Percentiles rank a stretch among this genome's conserved stretches.
Evolutionary conservation across 1,284 basidiomycete genomes (phyloP).

Genomic region (Marasmius fiardii): DNA sequence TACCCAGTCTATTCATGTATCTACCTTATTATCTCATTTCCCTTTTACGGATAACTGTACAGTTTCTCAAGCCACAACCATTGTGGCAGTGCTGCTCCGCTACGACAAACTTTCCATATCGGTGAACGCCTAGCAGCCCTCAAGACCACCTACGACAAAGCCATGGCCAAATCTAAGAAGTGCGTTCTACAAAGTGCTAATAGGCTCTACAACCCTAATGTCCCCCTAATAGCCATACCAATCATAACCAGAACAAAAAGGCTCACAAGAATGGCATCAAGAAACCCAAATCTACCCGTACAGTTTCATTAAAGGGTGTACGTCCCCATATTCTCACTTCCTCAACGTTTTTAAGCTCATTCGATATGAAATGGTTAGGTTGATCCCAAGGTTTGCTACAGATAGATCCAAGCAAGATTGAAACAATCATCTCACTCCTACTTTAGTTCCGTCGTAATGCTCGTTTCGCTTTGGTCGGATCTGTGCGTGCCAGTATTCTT

Average conservation of each 20-base stretch:
- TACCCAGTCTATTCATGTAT: not conserved
- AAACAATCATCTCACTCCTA: constrained; percentile 11
- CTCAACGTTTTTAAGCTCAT: constrained; percentile 5
- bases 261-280: constrained; percentile 98
- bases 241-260: constrained; percentile 94
- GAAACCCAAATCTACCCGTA: constrained; percentile 71
- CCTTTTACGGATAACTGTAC: constrained; percentile 1
- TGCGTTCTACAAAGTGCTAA: constrained; percentile 28
- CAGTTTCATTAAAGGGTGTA: constrained; percentile 91
- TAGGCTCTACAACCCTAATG: constrained; percentile 5
- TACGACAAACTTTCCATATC: not conserved
- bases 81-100: not conserved
- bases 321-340: constrained; percentile 30
- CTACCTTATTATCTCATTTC: not conserved
- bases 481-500: constrained; percentile 47
- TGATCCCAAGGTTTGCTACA: constrained; percentile 72
- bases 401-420: not conserved
- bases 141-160: constrained; percentile 13
- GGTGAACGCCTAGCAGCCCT: not conserved
- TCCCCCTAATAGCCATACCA: constrained; percentile 61
- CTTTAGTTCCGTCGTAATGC: constrained; percentile 84
- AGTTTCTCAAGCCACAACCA: constrained; percentile 7
- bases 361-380: constrained; percentile 44
- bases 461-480: constrained; percentile 73
- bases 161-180: constrained; percentile 85